Conservation (phyloP, 2,329 filamentous ascomycete genomes). For the Aaosphaeria pasadenensis region DNA sequence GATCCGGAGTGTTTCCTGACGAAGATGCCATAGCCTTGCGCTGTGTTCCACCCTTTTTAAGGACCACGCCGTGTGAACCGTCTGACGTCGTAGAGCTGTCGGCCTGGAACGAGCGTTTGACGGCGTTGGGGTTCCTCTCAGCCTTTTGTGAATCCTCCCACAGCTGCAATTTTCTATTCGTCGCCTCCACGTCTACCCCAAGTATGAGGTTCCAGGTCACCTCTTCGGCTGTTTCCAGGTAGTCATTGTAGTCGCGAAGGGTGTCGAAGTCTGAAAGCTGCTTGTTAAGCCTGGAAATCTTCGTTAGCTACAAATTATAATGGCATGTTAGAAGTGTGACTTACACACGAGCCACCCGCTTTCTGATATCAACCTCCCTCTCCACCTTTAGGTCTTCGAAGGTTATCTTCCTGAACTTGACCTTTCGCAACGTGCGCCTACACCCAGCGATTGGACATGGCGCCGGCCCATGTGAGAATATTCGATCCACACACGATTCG, state of each 20-base stretch:
- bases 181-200: slow-evolving; percentile 64
- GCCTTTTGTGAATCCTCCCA: slow-evolving; percentile 73
- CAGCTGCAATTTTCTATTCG: slow-evolving; percentile 56
- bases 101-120: slow-evolving; percentile 38
- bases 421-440: slow-evolving; percentile 78
- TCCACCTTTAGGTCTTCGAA: slow-evolving; percentile 87
- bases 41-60: slow-evolving; percentile 68
- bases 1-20: slow-evolving; percentile 11
- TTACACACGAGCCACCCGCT: slow-evolving; percentile 64
- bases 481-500: slow-evolving; percentile 88
- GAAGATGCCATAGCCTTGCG: slow-evolving; percentile 41
- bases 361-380: slow-evolving; percentile 88
- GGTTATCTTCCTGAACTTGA: slow-evolving; percentile 80
- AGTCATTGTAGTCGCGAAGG: slow-evolving; percentile 83
- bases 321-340: slow-evolving; percentile 5
- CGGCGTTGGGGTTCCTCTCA: slow-evolving; percentile 44
- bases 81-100: slow-evolving; percentile 14
- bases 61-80: slow-evolving; percentile 16
- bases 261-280: slow-evolving; percentile 87
- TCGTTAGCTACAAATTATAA: background rate
- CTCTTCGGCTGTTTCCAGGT: slow-evolving; percentile 88
- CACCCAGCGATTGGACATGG: slow-evolving; percentile 91
- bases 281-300: slow-evolving; percentile 70
- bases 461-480: slow-evolving; percentile 88
- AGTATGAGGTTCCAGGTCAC: slow-evolving; percentile 85